phyloP scores from a whole-genome alignment of 2,329 filamentous ascomycete species.

The Arthrocladium fulminans region DNA sequence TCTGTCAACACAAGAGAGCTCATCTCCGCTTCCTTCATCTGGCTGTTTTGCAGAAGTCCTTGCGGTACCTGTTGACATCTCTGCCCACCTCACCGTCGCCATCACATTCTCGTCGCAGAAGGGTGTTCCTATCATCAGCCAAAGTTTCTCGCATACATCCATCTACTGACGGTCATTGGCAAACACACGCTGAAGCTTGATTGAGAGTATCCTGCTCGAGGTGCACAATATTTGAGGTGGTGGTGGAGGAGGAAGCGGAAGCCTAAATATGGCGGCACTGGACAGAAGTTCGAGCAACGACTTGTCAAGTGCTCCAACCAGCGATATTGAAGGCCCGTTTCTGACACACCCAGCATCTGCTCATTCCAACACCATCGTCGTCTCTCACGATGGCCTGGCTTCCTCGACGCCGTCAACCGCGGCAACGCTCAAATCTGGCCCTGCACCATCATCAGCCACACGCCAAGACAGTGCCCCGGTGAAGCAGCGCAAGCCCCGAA shows the following conservation, averaged over 20 bases:
- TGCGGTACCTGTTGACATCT: background rate
- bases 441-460: slow-evolving; percentile 12
- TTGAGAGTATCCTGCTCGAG: no score
- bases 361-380: slow-evolving; percentile 9
- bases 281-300: slow-evolving; percentile 22
- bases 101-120: slow-evolving; percentile 5
- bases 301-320: slow-evolving; percentile 21
- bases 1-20: background rate
- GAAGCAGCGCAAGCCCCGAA: slow-evolving; percentile 30
- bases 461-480: slow-evolving; percentile 25
- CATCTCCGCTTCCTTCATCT: no score
- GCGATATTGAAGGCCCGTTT: slow-evolving; percentile 17
- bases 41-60: background rate
- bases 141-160: background rate
- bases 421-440: slow-evolving; percentile 17
- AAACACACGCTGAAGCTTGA: no score
- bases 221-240: background rate
- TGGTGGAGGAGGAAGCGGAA: background rate
- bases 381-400: slow-evolving; percentile 6
- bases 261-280: slow-evolving; percentile 18
- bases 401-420: slow-evolving; percentile 14
- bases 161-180: background rate
- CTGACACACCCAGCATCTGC: background rate
- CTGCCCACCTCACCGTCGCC: background rate
- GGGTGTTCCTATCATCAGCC: background rate